phyloP scores from a whole-genome alignment of 169 alveolate genomes.

The Plasmodium adleri region DNA sequence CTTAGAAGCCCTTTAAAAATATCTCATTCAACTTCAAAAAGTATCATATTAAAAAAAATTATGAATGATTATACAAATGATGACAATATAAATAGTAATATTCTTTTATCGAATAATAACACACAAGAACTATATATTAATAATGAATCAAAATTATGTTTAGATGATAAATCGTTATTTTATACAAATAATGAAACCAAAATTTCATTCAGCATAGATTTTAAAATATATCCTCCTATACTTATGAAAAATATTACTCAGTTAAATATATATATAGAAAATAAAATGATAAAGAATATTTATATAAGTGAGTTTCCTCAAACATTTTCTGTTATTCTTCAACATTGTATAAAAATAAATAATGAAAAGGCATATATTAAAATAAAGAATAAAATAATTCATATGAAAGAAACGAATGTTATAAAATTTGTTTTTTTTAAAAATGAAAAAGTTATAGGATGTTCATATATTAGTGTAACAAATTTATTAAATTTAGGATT shows the following conservation, averaged over 20 bases:
- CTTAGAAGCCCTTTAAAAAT: no score
- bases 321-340: constrained; percentile 53
- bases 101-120: no score
- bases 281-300: constrained; percentile 33
- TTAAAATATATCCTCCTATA: constrained; percentile 63
- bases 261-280: constrained; percentile 21
- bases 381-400: constrained; percentile 42
- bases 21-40: no score
- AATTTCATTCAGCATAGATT: constrained; percentile 40
- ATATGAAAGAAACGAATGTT: constrained; percentile 49
- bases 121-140: neutral
- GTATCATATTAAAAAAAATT: no score
- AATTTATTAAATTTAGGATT: constrained; percentile 34
- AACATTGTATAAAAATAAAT: constrained; percentile 15
- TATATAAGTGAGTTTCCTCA: constrained; percentile 71
- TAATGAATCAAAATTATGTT: neutral
- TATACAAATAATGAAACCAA: neutral
- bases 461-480: constrained; percentile 54
- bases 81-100: no score
- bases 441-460: constrained; percentile 62
- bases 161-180: neutral
- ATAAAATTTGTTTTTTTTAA: constrained; percentile 47
- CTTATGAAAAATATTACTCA: constrained; percentile 54
- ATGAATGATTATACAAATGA: no score
- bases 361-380: constrained; percentile 37